Percentiles rank a stretch among this genome's conserved stretches.
Conservation (phyloP, 1,284 basidiomycete genomes). For the Malassezia cuniculi region DNA sequence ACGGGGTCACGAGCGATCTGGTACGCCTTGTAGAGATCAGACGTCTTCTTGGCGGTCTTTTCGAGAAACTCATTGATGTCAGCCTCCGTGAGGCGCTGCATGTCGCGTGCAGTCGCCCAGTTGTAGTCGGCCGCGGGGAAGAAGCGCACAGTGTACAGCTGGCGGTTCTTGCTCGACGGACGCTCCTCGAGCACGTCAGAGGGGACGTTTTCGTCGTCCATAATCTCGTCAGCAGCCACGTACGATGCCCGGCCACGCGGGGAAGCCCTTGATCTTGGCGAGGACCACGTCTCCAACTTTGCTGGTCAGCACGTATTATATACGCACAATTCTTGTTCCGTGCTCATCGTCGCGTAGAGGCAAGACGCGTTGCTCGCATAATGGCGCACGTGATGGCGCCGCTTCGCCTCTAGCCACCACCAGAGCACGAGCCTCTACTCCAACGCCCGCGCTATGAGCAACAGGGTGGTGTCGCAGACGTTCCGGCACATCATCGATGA, state of each 20-base stretch:
- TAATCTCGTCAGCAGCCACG: conserved; percentile 53
- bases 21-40: conserved; percentile 68
- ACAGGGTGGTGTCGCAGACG: conserved; percentile 53
- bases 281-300: conserved; percentile 65
- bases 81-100: conserved; percentile 62
- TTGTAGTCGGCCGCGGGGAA: conserved; percentile 80
- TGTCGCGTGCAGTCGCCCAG: conserved; percentile 71
- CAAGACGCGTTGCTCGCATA: too few species aligned
- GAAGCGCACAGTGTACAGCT: conserved; percentile 68
- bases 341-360: not conserved
- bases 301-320: conserved; percentile 14
- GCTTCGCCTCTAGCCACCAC: too few species aligned
- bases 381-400: too few species aligned
- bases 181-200: conserved; percentile 56
- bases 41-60: conserved; percentile 58
- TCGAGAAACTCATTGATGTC: conserved; percentile 75
- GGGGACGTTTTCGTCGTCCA: conserved; percentile 59
- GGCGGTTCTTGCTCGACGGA: conserved; percentile 57
- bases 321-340: too few species aligned
- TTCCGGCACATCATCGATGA: conserved; percentile 94
- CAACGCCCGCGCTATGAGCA: too few species aligned
- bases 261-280: conserved; percentile 81
- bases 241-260: conserved; percentile 81
- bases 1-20: conserved; percentile 66
- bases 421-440: too few species aligned